Base-by-base conservation (phyloP, 1,139 yeast genomes). In the Hyphopichia wangnamkhiaoensis region DNA sequence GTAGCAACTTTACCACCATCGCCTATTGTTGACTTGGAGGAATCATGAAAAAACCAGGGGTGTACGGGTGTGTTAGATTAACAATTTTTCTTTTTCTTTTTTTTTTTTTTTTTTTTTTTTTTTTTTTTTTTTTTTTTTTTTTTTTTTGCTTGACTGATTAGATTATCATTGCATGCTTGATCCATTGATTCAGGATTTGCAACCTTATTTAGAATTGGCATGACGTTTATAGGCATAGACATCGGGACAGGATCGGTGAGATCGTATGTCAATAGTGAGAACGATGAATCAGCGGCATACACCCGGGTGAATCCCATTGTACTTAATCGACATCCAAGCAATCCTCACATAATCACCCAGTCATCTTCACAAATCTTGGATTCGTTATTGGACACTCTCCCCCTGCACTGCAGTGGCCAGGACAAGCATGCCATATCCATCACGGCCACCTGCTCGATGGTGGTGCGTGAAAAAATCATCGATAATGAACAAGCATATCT, bases 371-470 rank as follows among this genome's bases (percentile, higher is more conserved):
- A 76, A 39, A 68, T 79, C 16, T 58, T 49, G 35, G 29, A 40
- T 17, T 48, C 48, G 9, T 44, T 55, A 25, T 16, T 47, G 10
- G 38, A 31, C 5, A 25, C 31, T 7, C 24, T 35, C 15, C 29
- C 29, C 6, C 14, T n/a, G n/a, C n/a, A n/a, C n/a, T n/a, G n/a
- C n/a, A n/a, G n/a, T n/a, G n/a, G n/a, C n/a, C n/a, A n/a, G n/a
- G n/a, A n/a, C n/a, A 16, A 10, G 14, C 19, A 16, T 29, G 46
- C 53, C 3, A 49, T 64, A 6, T 44, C 59, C 5, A 52, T 74
- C 12, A 65, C 78, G 1, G 82, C 82, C 2, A 78, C 83, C 0
- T 78, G 83, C 44, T 78, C 82, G 0, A 60, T 77, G 66, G 82
- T 74, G 3, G 74, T 76, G 2, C 50, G 61, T 43, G 50, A 48